Evolutionary conservation across 1,139 yeast genomes (phyloP).

Genomic region (Pichia sp.): DNA sequence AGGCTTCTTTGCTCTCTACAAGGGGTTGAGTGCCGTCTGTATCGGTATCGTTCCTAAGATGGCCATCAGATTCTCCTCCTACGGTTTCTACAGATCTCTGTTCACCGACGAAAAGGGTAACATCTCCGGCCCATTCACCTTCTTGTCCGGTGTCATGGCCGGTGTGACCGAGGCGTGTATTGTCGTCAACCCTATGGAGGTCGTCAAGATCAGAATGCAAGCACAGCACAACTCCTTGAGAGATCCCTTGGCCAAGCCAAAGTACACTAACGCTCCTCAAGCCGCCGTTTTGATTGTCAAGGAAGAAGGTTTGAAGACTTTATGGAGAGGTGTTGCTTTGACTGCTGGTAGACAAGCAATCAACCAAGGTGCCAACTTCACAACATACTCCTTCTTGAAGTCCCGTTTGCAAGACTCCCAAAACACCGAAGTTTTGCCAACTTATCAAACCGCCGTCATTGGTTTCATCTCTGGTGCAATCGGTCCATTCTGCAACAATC

Average conservation of each 20-base stretch:
- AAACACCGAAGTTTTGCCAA: constrained; percentile 62
- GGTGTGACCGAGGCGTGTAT: constrained; percentile 94
- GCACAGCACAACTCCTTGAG: constrained; percentile 84
- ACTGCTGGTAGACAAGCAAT: constrained; percentile 98
- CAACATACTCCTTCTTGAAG: constrained; percentile 85
- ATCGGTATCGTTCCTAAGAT: constrained; percentile 97
- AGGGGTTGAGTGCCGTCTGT: constrained; percentile 95
- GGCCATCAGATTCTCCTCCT: constrained; percentile 95
- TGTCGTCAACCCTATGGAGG: constrained; percentile 96
- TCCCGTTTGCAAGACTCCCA: constrained; percentile 67
- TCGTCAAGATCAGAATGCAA: constrained; percentile 91
- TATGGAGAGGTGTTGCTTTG: constrained; percentile 91
- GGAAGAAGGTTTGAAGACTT: constrained; percentile 86
- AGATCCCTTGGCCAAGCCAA: constrained; percentile 71
- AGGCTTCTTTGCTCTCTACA: constrained; percentile 81
- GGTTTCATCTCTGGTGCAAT: constrained; percentile 94
- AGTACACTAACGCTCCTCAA: constrained; percentile 90
- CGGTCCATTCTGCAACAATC: constrained; percentile 97
- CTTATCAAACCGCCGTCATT: constrained; percentile 90
- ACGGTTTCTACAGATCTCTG: constrained; percentile 77
- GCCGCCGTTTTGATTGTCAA: constrained; percentile 78
- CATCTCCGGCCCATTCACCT: constrained; percentile 68
- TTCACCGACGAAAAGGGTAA: constrained; percentile 61
- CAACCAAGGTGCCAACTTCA: constrained; percentile 97
- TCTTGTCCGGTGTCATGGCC: constrained; percentile 94